Conservation (phyloP, 1,284 basidiomycete genomes). For the Rugosomyces carneus region DNA sequence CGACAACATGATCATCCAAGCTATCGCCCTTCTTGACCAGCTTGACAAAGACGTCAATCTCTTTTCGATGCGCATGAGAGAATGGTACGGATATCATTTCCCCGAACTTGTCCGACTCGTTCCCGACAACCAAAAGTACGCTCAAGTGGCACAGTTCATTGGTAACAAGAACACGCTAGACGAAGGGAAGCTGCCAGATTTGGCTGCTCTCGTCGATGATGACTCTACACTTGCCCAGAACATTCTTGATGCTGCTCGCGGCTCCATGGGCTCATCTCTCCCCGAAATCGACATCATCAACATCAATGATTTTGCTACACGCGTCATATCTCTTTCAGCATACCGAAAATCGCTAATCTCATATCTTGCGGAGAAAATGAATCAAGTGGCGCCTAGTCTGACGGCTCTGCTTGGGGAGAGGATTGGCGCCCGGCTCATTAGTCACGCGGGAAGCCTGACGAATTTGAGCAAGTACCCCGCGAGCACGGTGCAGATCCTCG, state of each 20-base stretch:
- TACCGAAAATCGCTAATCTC: constrained; percentile 93
- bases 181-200: too few species aligned
- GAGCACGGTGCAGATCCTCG: constrained; percentile 96
- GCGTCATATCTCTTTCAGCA: constrained; percentile 92
- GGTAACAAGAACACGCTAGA: too few species aligned
- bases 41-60: constrained; percentile 99
- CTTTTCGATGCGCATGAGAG: constrained; percentile 98
- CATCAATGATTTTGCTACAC: constrained; percentile 93
- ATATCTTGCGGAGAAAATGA: constrained; percentile 97
- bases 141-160: constrained; percentile 86
- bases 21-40: constrained; percentile 96
- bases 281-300: constrained; percentile 93
- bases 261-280: constrained; percentile 99
- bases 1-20: constrained; percentile 99
- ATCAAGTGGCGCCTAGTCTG: constrained; percentile 93
- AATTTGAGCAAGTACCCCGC: constrained; percentile 96
- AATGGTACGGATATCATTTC: constrained; percentile 99
- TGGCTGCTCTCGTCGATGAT: too few species aligned
- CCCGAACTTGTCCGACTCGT: constrained; percentile 99
- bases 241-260: constrained; percentile 92
- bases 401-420: constrained; percentile 96
- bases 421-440: constrained; percentile 93
- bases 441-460: constrained; percentile 92
- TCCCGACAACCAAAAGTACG: constrained; percentile 94
- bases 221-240: too few species aligned